Evolutionary conservation across 176 grass and related monocot genomes (phyloP), one percentile per base, ranked within the genome.

Genomic region (Tuctoria greenei): DNA sequence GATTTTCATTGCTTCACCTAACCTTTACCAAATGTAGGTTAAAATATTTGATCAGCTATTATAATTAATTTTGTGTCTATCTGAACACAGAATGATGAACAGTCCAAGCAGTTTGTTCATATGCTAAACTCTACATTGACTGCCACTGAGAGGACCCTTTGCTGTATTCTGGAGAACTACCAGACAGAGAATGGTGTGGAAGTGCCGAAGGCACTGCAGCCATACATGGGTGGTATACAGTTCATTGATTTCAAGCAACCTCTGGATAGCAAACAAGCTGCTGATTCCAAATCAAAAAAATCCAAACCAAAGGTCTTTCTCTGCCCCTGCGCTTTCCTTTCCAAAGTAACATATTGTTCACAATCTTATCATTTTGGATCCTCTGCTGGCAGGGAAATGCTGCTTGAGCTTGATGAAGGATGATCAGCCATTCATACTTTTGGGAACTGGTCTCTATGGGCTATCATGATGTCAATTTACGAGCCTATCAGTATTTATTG

Each of bases 51-150:
- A 31, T 3, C 31, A 31, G 31, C n/a, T n/a, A n/a, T n/a, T n/a
- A n/a, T n/a, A n/a, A n/a, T n/a, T n/a, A n/a, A n/a, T n/a, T n/a
- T n/a, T 51, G 26, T 31, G 12, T 69, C 46, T 67, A 49, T 72
- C 20, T 9, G 14, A 28, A 72, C 12, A 61, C 81, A 97, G 94
- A 91, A 91, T 75, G 91, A 97, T 3, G 86, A 97, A 36, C 86
- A 97, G 72, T 73, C 91, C 34, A 92, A 94, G 79, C 87, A 90
- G 43, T 94, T 86, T 80, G 95, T 95, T 57, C 95, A 99, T 73
- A 90, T 99, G 82, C 49, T 99, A 58, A 99, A 98, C 40, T 98
- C 89, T 21, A 98, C 91, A 0, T 82, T 99, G 75, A 99, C 91
- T 58, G 95, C 91, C 11, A 99, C 95, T 16, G 89, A 95, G 56